Evolutionary conservation across 805 yeast genomes (phyloP), one percentile per base, ranked within the genome.

Genomic region (Candida coquimbonensis): DNA sequence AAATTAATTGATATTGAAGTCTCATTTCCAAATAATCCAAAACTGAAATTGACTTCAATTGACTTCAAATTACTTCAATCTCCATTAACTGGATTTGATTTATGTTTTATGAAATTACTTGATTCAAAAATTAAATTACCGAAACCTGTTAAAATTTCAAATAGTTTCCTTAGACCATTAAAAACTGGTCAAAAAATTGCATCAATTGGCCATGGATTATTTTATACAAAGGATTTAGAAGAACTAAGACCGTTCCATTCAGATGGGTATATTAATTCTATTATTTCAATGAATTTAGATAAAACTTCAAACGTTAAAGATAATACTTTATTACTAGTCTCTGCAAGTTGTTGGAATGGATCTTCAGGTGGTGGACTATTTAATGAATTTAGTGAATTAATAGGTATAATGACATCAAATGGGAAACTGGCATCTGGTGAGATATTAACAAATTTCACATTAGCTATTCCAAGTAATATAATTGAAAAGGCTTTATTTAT

Each of bases 281-380:
- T 54, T 1, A 48, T 56, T 5, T 36, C 44, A 3, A 36, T 45
- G n/a, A 46, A 47, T 16, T 16, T 53, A 11, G 57, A 51, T n/a
- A 40, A 44, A 9, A 8, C 39, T 14, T 43, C 42, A 1, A 16
- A 14, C 5, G 14, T 31, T 16, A n/a, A 26, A 27, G 48, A 49
- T 8, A 38, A 27, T 13, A 45, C 61, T 0, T 43, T 60, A 48
- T 17, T 60, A n/a, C 39, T 60, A 3, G 57, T 49, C 3, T 54
- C 60, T 13, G 60, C 62, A 6, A 53, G 56, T 16, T 60, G 63
- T 36, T 60, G 63, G 63, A 60, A 58, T 41, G 63, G 63, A 3
- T 57, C 62, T 14, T 54, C 60, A 12, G 63, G 63, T 7, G 63
- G 63, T 6, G 62, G 63, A 1, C 21, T 58, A n/a, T 58, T 60